Conservation (phyloP, 1,284 basidiomycete species). For the Trichosporon sp. region DNA sequence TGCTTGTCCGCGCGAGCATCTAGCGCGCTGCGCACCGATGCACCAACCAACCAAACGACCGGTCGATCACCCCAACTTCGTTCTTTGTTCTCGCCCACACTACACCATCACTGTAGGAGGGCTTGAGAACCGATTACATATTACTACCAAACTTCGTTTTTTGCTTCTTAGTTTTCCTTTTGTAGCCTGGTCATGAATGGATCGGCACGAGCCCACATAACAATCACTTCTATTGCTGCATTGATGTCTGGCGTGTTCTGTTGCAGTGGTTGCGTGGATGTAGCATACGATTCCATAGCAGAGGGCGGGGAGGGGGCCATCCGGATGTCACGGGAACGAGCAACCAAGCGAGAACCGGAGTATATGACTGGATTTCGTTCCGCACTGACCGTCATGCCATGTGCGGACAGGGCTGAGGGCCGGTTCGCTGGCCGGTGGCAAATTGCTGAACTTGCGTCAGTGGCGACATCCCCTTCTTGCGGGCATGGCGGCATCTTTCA, state of each 20-base stretch:
- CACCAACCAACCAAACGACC: no score
- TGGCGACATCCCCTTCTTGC: no score
- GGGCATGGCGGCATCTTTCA: background rate
- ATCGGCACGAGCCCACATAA: background rate
- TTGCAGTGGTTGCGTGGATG: background rate
- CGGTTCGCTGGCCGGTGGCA: background rate
- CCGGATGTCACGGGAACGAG: no score
- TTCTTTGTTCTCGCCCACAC: background rate
- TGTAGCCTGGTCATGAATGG: background rate
- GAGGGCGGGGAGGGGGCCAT: no score
- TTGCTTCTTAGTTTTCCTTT: background rate
- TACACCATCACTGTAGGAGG: no score
- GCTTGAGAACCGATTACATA: background rate
- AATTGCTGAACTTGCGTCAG: background rate
- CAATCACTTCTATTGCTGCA: no score
- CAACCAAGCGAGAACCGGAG: no score
- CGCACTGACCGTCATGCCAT: no score
- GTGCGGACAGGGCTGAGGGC: no score
- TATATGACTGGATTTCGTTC: background rate
- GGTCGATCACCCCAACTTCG: background rate
- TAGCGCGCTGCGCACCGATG: background rate
- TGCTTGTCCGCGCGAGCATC: no score
- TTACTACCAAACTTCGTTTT: slow-evolving; percentile 2
- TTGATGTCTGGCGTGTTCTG: no score
- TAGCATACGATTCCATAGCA: no score